Evolutionary conservation across 768 basidiomycete species (phyloP).

Genomic region (Trichaptum fuscoviolaceum): DNA sequence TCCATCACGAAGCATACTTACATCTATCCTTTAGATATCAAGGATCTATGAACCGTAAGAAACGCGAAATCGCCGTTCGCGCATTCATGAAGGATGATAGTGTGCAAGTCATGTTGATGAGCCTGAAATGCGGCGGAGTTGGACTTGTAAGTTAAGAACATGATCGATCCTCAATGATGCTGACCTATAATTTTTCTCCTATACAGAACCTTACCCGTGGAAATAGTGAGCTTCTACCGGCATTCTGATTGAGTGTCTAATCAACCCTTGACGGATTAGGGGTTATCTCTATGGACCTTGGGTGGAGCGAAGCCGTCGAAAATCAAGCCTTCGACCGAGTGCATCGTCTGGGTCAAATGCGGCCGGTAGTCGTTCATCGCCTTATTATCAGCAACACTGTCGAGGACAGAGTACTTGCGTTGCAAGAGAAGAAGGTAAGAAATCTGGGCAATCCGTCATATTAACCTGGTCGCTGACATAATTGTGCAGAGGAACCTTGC

Average conservation of each 20-base stretch:
- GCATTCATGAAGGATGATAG: conserved; percentile 58
- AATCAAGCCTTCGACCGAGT: conserved; percentile 52
- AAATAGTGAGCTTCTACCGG: conserved; percentile 32
- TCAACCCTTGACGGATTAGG: conserved; percentile 14
- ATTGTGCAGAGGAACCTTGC: conserved; percentile 41
- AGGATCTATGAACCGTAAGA: conserved; percentile 49
- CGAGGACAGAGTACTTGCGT: conserved; percentile 62
- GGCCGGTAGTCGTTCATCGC: conserved; percentile 46
- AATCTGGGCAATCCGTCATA: background rate
- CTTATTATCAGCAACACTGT: conserved; percentile 56
- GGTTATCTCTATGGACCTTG: conserved; percentile 58
- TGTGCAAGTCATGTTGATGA: conserved; percentile 56
- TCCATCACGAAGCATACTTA: background rate
- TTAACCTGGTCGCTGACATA: background rate
- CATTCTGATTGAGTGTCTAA: background rate
- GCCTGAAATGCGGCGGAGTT: conserved; percentile 56
- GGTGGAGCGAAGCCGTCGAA: conserved; percentile 62
- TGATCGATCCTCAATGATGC: background rate
- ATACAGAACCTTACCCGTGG: conserved; percentile 57
- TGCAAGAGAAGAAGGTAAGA: conserved; percentile 56
- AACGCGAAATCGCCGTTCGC: conserved; percentile 50
- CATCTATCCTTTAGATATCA: conserved; percentile 38
- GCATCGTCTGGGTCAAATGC: conserved; percentile 46
- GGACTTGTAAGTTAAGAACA: conserved; percentile 23
- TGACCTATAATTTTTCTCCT: conserved; percentile 12